Base-by-base conservation (phyloP, 495 filamentous ascomycete species). In the Sphaerosporella brunnea region DNA sequence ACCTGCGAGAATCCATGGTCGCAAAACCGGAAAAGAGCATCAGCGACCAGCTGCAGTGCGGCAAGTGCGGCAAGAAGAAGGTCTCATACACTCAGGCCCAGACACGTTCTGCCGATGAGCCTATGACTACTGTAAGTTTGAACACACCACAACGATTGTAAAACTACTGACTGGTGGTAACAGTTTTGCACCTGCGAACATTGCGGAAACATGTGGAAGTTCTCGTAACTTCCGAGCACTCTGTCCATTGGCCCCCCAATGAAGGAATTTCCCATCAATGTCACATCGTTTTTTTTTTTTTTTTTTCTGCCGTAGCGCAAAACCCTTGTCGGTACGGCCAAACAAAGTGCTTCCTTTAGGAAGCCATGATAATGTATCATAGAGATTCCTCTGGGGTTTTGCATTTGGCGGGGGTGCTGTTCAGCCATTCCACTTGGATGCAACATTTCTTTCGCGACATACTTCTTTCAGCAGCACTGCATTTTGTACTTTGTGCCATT, bases 61-160 rank as follows among this genome's bases (percentile, higher is more conserved):
- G 84, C 49, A 82, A 82, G 66, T 96, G 90, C 62, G 75, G 77
- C 34, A 73, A 93, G 71, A 85, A 82, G 68, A 90, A 83, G 69
- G 90, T 97, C 58, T 80, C 77, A 53, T 97, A 97, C 62, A 86
- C 74, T 25, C 90, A 95, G 66, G 90, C 92, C 23, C 92, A 96
- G 68, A 96, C 90, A 3, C 77, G 92, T 53, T 80, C 75, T 65
- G 90, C 90, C 37, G 90, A 97, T 73, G 90, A 85, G 60, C 80
- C 80, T 56, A 82, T 85, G 80, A 85, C 80, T 45, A 84, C 80
- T 23, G 58, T 61, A 45, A 46, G 58, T 51, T 25, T n/a, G n/a
- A n/a, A n/a, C n/a, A n/a, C n/a, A n/a, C n/a, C 35, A 13, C 36
- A 15, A 24, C 30, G 16, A 11, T 37, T 4, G 21, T 24, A n/a